Percentiles rank a stretch among this genome's conserved stretches.
Evolutionary conservation across 495 filamentous ascomycete species (phyloP).

Genomic region (Neurospora sp.): DNA sequence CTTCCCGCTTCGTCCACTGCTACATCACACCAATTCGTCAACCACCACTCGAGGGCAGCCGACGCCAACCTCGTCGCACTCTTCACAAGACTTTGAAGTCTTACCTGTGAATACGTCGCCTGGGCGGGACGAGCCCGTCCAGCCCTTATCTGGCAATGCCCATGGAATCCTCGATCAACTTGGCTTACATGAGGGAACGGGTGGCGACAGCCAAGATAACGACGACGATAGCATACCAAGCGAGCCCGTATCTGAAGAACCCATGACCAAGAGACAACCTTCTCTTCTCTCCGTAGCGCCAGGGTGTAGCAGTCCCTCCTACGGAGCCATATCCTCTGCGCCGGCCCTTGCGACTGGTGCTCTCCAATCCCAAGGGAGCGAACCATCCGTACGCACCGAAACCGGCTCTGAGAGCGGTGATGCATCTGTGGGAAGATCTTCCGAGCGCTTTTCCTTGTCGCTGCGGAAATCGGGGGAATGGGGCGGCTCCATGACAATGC

Average conservation of each 20-base stretch:
- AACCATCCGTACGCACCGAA: neutral
- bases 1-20: conserved; percentile 12
- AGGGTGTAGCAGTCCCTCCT: conserved; percentile 45
- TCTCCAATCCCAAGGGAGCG: neutral
- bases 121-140: neutral
- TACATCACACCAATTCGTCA: neutral
- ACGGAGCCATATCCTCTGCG: conserved; percentile 42
- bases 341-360: neutral
- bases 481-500: conserved; percentile 30
- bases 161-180: conserved; percentile 7
- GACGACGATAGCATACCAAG: conserved; percentile 2
- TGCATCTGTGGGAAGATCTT: neutral
- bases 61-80: neutral
- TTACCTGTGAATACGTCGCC: neutral
- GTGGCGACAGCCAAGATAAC: conserved; percentile 7
- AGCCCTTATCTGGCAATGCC: conserved; percentile 2
- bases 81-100: neutral
- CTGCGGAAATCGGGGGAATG: conserved; percentile 29
- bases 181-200: neutral
- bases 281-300: conserved; percentile 47
- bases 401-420: neutral
- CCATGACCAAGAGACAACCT: conserved; percentile 47
- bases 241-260: conserved; percentile 9
- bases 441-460: neutral
- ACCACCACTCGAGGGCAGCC: neutral